Conservation (phyloP, 1,284 basidiomycete genomes). For the Omphalotus olearius region DNA sequence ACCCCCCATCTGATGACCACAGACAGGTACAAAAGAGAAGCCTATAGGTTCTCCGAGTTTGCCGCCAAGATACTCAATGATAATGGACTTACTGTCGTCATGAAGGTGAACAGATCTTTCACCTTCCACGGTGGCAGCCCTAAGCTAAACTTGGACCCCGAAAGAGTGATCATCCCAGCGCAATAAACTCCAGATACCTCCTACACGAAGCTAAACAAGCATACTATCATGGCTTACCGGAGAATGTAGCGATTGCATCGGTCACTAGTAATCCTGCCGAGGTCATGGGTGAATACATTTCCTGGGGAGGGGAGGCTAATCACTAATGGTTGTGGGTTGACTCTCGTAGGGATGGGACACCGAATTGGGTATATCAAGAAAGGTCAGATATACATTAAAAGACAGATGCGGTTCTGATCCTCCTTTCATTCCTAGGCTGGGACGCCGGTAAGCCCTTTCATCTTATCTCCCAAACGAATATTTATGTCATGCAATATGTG, state of each 20-base stretch:
- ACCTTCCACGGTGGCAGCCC: background rate
- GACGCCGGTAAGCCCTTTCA: slow-evolving; percentile 26
- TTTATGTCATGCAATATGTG: background rate
- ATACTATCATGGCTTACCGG: slow-evolving; percentile 52
- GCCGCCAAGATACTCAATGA: slow-evolving; percentile 23
- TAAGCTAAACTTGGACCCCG: background rate
- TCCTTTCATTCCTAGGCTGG: slow-evolving; percentile 20
- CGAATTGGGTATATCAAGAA: slow-evolving; percentile 57
- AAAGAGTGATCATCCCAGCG: slow-evolving; percentile 57
- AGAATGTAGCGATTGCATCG: slow-evolving; percentile 44
- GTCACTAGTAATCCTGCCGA: slow-evolving; percentile 63
- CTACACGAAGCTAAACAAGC: slow-evolving; percentile 70
- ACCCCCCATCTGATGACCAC: background rate
- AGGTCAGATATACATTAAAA: slow-evolving; percentile 26
- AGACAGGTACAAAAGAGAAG: slow-evolving; percentile 59
- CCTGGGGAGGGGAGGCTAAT: no score
- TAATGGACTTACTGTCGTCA: slow-evolving; percentile 28
- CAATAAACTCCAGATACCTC: slow-evolving; percentile 61
- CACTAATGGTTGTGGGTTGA: no score
- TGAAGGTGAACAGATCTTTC: slow-evolving; percentile 37
- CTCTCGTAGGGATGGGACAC: slow-evolving; percentile 40
- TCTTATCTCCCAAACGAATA: background rate
- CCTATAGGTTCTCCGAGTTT: slow-evolving; percentile 47
- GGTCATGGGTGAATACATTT: slow-evolving; percentile 40
- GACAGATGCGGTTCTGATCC: no score